Base-by-base conservation (phyloP, 2,329 filamentous ascomycete species). In the Paracoccidioides lutzii region DNA sequence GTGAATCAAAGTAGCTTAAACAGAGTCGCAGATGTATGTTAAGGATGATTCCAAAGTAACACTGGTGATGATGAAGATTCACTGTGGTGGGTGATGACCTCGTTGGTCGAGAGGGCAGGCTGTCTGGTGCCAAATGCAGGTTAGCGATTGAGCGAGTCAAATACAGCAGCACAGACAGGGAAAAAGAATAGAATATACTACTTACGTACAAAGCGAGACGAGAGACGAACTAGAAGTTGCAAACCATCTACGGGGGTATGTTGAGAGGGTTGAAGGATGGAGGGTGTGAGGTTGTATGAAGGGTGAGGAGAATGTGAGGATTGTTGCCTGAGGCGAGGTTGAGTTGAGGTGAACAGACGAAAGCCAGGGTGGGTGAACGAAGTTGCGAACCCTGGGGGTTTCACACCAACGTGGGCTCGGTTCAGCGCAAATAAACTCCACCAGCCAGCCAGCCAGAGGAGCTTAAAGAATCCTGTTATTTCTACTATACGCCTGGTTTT, bases 21-120 rank as follows among this genome's bases (percentile, higher is more conserved):
- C 33, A 52, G 41, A 30, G 54, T 59, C 55, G 57, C 57, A 57
- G 53, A 30, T n/a, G 32, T 10, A 46, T 28, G 53, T 35, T n/a
- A 53, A 55, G 38, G 37, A 53, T 52, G 37, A 52, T 35, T 41
- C 46, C 40, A 52, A 52, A 45, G 42, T n/a, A 41, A 43, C 28
- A 32, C 30, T 9, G 7, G 45, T n/a, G 45, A 59, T 52, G 57
- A 55, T 50, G 57, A 48, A 15, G 40, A 53, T 44, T 56, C 5
- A 54, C 30, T 30, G 15, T 30, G 51, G 53, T 53, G 41, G 52
- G 46, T 41, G 56, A 55, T 55, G 52, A 35, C 54, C 9, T 46
- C 14, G 35, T 56, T 43, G 35, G 40, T 12, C 12, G 32, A 45
- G 22, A 22, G 22, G 28, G n/a, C 42, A 40, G 53, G 43, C 44